Conservation (phyloP, 305 asterid species). For the Solanum hybrid region DNA sequence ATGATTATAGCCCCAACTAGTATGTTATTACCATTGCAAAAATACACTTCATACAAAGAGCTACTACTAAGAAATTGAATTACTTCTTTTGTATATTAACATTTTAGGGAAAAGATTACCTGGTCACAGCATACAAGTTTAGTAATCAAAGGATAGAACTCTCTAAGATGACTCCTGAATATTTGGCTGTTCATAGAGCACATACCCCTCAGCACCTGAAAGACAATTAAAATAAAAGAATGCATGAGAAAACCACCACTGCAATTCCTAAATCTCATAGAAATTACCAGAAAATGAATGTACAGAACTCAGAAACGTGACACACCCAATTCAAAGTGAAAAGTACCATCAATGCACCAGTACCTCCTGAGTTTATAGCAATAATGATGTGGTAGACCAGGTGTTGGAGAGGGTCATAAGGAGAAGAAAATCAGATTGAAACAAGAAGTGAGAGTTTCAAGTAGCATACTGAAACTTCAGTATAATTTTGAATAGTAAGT, state of each 20-base stretch:
- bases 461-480: not conserved
- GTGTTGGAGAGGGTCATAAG: not conserved
- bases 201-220: slow-evolving; percentile 91
- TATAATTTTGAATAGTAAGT: not conserved
- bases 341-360: not conserved
- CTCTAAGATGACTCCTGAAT: slow-evolving; percentile 73
- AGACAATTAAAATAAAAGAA: slow-evolving; percentile 7
- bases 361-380: not conserved
- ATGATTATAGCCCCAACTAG: not conserved
- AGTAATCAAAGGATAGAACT: slow-evolving; percentile 84
- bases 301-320: not conserved
- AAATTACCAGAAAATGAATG: not conserved
- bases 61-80: not conserved
- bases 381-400: not conserved
- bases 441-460: not conserved
- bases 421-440: slow-evolving; percentile 1
- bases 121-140: slow-evolving; percentile 93
- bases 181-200: slow-evolving; percentile 63
- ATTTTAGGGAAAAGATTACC: slow-evolving; percentile 36
- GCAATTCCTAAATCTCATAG: not conserved
- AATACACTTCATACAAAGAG: not conserved
- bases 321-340: not conserved
- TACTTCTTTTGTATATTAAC: not conserved
- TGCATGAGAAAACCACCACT: not conserved
- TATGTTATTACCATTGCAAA: not conserved